Base-by-base conservation (phyloP, 208 protist genomes). In the Leishmania turanica region DNA sequence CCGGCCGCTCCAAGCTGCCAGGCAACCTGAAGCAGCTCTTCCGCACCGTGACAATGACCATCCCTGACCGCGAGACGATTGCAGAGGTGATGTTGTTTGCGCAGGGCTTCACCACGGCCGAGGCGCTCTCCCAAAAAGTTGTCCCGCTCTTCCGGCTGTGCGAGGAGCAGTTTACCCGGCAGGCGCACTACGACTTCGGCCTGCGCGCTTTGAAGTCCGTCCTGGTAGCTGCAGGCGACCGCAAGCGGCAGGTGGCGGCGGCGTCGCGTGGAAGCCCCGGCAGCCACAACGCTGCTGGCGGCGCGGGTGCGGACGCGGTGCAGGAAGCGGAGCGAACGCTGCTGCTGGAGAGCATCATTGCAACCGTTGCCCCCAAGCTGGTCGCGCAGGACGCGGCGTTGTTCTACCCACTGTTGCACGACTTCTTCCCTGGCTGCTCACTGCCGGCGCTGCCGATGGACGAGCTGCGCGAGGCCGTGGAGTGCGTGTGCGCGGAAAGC, bases 121-220 rank as follows among this genome's bases (percentile, higher is more conserved):
- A 99, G 87, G 54, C 71, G 56, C 92, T 99, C 21, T 95, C 99
- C 3, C 89, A 91, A 45, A 99, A 99, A 85, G 91, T 99, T 47
- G 99, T 99, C 53, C 98, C 99, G 31, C 90, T 99, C 5, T 99
- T 99, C 94, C 93, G 98, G 34, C 90, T 99, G 34, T 99, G 99
- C 89, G 84, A 93, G 68, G 98, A 99, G 77, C 99, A 99, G 86
- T 92, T 99, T 24, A 99, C 97, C n/a, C 76, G 93, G 24, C 99
- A 99, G 95, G 83, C 96, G 64, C 99, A 99, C 92, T 99, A 99
- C 91, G 99, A 99, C 91, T 99, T 99, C 94, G 99, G 99, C 49
- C 91, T 99, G 19, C 98, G 99, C 80, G 98, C 99, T 5, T 90
- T 99, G n/a, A 99, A 99, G 92, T 97, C 93, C 60, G 99, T 99